Evolutionary conservation across 2,329 filamentous ascomycete species (phyloP).

Genomic region (Arthrobotrys conoides): DNA sequence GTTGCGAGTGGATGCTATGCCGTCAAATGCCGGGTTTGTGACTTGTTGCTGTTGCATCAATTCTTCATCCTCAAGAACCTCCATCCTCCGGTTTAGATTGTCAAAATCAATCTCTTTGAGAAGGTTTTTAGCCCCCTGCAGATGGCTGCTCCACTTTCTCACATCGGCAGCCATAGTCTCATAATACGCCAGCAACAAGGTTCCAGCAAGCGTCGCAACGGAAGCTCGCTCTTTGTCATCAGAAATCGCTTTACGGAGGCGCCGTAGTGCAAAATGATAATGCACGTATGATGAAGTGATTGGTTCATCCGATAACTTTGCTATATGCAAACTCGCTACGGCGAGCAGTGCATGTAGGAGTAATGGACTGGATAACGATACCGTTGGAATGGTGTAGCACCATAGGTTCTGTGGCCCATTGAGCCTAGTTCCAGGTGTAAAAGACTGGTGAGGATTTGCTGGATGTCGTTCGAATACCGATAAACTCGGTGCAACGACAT

Average conservation of each 20-base stretch:
- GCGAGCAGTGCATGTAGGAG: conserved; percentile 92
- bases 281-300: conserved; percentile 88
- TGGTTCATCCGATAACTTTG: conserved; percentile 81
- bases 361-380: conserved; percentile 86
- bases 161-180: conserved; percentile 96
- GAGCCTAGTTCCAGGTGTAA: conserved; percentile 63
- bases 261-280: conserved; percentile 86
- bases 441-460: conserved; percentile 72
- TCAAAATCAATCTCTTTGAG: conserved; percentile 85
- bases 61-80: conserved; percentile 72
- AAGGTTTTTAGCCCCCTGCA: conserved; percentile 85
- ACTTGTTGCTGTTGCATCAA: conserved; percentile 41
- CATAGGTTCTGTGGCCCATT: conserved; percentile 69
- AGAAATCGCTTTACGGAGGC: conserved; percentile 81
- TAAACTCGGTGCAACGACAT: conserved; percentile 86
- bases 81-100: conserved; percentile 79
- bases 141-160: conserved; percentile 93
- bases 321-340: conserved; percentile 86
- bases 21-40: conserved; percentile 37
- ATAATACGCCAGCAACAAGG: conserved; percentile 87
- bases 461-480: conserved; percentile 89
- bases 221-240: conserved; percentile 78
- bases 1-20: conserved; percentile 49
- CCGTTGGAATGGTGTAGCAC: conserved; percentile 84
- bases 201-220: conserved; percentile 87